Evolutionary conservation across 306 rosid species (phyloP), one percentile per base, ranked within the genome.

Genomic region (Ammopiptanthus mongolicus): DNA sequence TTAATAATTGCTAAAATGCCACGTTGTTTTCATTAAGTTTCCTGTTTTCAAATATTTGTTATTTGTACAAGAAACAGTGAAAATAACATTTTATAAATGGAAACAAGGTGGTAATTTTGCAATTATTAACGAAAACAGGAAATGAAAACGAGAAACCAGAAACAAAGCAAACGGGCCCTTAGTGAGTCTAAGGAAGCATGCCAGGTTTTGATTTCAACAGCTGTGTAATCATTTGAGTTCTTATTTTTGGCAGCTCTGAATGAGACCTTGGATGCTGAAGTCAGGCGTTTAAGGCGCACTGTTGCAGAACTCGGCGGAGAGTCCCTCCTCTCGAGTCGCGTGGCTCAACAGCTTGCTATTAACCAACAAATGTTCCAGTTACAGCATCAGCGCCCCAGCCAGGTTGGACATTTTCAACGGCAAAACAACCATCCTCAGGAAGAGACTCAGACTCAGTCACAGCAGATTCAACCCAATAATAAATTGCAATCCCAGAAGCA

Each of bases 231-330:
- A 23, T 50, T 31, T 68, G 63, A 22, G 71, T 31, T 23, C 81
- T 44, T 76, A 13, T 50, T 80, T 80, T 69, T 39, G 41, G 61
- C 89, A 92, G 97, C 97, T 69, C 61, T 92, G 75, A 92, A 90
- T 12, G 97, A 90, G 74, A 87, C 97, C 19, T 77, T 92, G 87
- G 75, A 75, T n/a, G 86, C 89, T 8, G 97, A 91, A 74, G 92
- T 89, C 62, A 90, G 86, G 82, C 94, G 88, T 3, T 74, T 89
- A 56, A 89, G 89, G 81, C 78, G 82, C 19, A 22, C 85, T 2
- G 87, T 91, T 2, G 85, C 83, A 29, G 91, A 91, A 23, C 69
- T 75, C 3, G 82, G 92, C 1, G 94, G 94, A 18, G 97, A 84
- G 77, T 73, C 88, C 7, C 63, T 76, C 50, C 84, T 84, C 48